These are phyloP conservation scores for Priceomyces medius DNA, from an alignment of 805 yeast genomes.

Conservation along the genomic window DNA sequence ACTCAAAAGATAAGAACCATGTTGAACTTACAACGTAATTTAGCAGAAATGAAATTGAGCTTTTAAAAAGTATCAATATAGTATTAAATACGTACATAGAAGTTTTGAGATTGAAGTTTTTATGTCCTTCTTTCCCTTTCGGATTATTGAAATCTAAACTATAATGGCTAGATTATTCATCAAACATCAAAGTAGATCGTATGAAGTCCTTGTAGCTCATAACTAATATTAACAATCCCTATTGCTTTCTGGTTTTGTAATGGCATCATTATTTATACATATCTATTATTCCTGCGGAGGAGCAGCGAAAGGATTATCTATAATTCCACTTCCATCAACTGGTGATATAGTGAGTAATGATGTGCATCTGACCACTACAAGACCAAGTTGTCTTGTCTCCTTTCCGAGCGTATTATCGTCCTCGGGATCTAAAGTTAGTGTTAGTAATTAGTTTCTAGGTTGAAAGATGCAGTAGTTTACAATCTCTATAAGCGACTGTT, in stretches of 20 bases:
- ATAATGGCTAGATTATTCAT: no score
- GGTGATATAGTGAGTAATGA: conserved; percentile 72
- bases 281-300: conserved; percentile 5
- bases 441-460: conserved; percentile 12
- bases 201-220: not conserved
- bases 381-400: conserved; percentile 67
- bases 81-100: not conserved
- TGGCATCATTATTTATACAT: not conserved
- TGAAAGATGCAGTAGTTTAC: no score
- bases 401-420: conserved; percentile 55
- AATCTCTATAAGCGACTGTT: no score
- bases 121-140: no score
- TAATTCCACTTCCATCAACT: conserved; percentile 64
- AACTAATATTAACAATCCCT: not conserved
- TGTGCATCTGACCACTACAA: conserved; percentile 86
- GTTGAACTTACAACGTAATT: no score
- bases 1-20: no score
- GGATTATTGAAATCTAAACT: no score
- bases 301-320: conserved; percentile 63
- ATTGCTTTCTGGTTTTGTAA: not conserved
- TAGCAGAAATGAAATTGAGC: no score
- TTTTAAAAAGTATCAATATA: not conserved
- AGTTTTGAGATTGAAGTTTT: not conserved
- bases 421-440: conserved; percentile 49
- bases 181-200: no score